phyloP scores from a whole-genome alignment of 495 filamentous ascomycete genomes.

The Pseudotulostoma volvatum region DNA sequence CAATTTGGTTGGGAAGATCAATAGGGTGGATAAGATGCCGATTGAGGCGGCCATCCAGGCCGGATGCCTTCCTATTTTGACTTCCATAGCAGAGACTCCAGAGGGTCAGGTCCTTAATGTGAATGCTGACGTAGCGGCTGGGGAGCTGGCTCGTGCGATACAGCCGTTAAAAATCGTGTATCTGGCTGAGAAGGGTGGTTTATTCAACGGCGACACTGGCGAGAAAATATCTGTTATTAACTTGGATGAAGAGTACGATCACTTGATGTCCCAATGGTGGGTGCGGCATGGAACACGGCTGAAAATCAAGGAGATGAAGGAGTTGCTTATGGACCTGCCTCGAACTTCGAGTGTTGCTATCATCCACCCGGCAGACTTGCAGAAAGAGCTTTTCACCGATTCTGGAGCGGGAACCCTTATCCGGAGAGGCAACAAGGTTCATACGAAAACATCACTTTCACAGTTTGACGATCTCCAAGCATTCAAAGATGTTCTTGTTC shows the following conservation, averaged over 20 bases:
- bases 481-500: conserved; percentile 67
- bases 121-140: conserved; percentile 93
- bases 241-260: conserved; percentile 91
- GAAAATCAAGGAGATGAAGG: conserved; percentile 99
- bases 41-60: conserved; percentile 88
- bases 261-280: conserved; percentile 91
- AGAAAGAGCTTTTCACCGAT: conserved; percentile 94
- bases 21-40: conserved; percentile 74
- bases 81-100: conserved; percentile 88
- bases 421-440: conserved; percentile 79
- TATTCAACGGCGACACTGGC: conserved; percentile 84
- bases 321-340: conserved; percentile 71
- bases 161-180: conserved; percentile 98
- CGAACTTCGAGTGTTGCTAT: conserved; percentile 92
- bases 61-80: conserved; percentile 84
- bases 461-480: conserved; percentile 64
- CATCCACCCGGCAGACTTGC: conserved; percentile 84
- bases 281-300: conserved; percentile 88
- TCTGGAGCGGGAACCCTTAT: conserved; percentile 92
- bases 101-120: conserved; percentile 95
- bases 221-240: conserved; percentile 98
- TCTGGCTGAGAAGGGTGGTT: conserved; percentile 89
- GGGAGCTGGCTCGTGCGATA: conserved; percentile 74
- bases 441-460: conserved; percentile 52
- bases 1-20: conserved; percentile 89